phyloP scores from a whole-genome alignment of 2,329 filamentous ascomycete genomes.

The Colletotrichum spinosum region DNA sequence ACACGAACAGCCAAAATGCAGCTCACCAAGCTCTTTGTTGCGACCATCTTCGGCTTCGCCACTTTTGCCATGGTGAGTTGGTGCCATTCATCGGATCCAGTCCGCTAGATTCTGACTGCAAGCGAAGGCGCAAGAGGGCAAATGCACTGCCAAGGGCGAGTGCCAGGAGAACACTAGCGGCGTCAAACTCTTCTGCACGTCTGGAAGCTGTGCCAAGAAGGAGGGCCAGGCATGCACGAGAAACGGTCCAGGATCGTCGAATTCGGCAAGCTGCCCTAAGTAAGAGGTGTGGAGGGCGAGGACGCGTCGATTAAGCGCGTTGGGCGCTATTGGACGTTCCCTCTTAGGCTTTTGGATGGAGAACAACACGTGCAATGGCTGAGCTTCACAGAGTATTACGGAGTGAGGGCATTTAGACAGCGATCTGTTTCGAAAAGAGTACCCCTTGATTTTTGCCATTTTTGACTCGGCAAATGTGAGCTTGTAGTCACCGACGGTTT shows the following conservation, averaged over 20 bases:
- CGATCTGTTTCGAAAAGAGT: too few species aligned
- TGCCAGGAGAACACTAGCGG: conserved; percentile 18
- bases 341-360: too few species aligned
- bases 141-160: conserved; percentile 16
- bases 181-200: conserved; percentile 12
- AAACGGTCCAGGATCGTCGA: conserved; percentile 20
- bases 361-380: too few species aligned
- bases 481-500: too few species aligned
- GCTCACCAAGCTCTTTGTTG: conserved; percentile 1
- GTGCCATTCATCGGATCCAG: neutral
- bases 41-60: conserved; percentile 1
- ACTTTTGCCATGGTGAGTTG: conserved; percentile 12
- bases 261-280: conserved; percentile 3
- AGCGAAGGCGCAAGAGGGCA: conserved; percentile 17
- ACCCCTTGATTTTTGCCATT: too few species aligned
- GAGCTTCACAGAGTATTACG: too few species aligned
- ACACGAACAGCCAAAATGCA: conserved; percentile 2
- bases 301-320: too few species aligned
- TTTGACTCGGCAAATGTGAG: too few species aligned
- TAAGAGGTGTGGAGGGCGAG: neutral
- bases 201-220: conserved; percentile 13
- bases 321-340: too few species aligned
- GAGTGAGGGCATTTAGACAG: too few species aligned
- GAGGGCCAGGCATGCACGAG: conserved; percentile 13
- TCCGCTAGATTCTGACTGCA: neutral